These are phyloP conservation scores for Skeletonema menzelii DNA, from an alignment of 108 stramenopile species.

Conservation along the genomic window DNA sequence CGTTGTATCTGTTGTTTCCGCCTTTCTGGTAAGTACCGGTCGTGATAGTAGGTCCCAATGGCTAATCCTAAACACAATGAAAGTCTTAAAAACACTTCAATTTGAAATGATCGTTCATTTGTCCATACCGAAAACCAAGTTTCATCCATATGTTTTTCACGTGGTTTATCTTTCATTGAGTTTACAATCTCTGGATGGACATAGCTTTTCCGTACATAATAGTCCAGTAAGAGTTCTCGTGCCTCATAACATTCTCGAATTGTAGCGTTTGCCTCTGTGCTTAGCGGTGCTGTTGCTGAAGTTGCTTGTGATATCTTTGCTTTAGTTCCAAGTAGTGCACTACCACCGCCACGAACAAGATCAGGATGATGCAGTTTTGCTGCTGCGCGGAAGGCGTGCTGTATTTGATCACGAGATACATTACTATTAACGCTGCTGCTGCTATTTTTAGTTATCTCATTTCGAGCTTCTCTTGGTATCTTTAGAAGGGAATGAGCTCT, in stretches of 20 bases:
- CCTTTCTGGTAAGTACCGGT: conserved; percentile 10
- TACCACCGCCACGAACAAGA: background rate
- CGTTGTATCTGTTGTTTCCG: conserved; percentile 13
- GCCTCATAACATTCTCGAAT: conserved; percentile 24
- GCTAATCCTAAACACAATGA: conserved; percentile 20
- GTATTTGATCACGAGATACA: conserved; percentile 11
- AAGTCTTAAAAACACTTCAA: conserved; percentile 17
- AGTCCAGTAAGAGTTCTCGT: conserved; percentile 15
- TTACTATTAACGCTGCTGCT: background rate
- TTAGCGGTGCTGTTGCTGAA: background rate
- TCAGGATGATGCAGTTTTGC: conserved; percentile 21
- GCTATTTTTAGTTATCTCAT: background rate
- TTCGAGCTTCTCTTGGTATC: conserved; percentile 11
- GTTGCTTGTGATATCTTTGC: background rate
- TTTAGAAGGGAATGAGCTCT: conserved; percentile 18
- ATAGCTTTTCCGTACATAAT: conserved; percentile 5
- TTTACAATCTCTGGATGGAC: conserved; percentile 9
- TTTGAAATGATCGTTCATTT: conserved; percentile 14
- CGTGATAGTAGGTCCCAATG: conserved; percentile 17
- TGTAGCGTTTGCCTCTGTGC: conserved; percentile 1
- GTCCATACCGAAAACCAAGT: conserved; percentile 21
- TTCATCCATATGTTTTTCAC: conserved; percentile 3
- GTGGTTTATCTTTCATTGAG: conserved; percentile 9
- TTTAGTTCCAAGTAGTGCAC: background rate
- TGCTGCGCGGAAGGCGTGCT: conserved; percentile 13